These are phyloP conservation scores for Malus asiatica DNA, from an alignment of 306 rosid genomes.

Conservation along the genomic window DNA sequence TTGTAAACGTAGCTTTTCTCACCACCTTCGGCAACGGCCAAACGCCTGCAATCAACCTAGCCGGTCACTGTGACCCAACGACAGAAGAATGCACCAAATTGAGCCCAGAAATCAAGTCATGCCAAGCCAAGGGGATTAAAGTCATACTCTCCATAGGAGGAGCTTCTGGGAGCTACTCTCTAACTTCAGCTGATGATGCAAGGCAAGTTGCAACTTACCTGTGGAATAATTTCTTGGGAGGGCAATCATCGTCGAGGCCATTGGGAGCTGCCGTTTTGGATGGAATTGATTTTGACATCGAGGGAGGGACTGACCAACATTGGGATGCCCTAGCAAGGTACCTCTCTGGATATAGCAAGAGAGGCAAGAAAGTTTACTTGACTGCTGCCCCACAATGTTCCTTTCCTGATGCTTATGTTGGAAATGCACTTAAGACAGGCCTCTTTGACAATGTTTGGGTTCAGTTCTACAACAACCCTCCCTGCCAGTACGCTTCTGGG, in stretches of 20 bases:
- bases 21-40: slow-evolving; percentile 18
- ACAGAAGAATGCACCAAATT: slow-evolving; percentile 3
- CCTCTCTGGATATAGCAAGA: slow-evolving; percentile 10
- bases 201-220: slow-evolving; percentile 10
- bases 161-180: slow-evolving; percentile 9
- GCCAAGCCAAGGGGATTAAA: slow-evolving; percentile 22
- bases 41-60: slow-evolving; percentile 19
- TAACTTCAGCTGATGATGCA: slow-evolving; percentile 29
- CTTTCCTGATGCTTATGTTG: slow-evolving; percentile 24
- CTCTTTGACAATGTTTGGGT: slow-evolving; percentile 45
- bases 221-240: slow-evolving; percentile 36
- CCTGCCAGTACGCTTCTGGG: slow-evolving; percentile 34
- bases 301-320: slow-evolving; percentile 1
- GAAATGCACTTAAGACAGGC: slow-evolving; percentile 16
- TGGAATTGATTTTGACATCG: slow-evolving; percentile 37
- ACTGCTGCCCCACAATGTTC: slow-evolving; percentile 32
- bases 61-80: slow-evolving; percentile 20
- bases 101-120: slow-evolving; percentile 21
- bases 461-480: slow-evolving; percentile 64
- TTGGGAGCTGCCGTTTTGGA: slow-evolving; percentile 32
- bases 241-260: slow-evolving; percentile 17
- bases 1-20: slow-evolving; percentile 28
- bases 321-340: slow-evolving; percentile 26
- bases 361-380: slow-evolving; percentile 4
- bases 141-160: slow-evolving; percentile 36